These are phyloP conservation scores for Umbelopsis sp. DNA, from an alignment of 192 early-diverging fungal genomes.

Conservation along the genomic window DNA sequence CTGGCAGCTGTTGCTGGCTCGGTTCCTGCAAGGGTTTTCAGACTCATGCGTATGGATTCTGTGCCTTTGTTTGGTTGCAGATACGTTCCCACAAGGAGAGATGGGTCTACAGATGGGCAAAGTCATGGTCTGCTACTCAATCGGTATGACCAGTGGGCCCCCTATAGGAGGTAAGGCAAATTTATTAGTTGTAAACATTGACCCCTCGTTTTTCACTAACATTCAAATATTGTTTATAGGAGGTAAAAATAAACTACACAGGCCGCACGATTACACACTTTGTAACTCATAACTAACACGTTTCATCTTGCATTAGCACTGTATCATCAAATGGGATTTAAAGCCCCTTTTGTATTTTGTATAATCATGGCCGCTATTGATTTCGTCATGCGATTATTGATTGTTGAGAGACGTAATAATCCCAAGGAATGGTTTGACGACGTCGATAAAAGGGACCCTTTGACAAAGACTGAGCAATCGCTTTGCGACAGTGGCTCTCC, in stretches of 20 bases:
- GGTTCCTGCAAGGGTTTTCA: constrained; percentile 26
- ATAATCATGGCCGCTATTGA: constrained; percentile 43
- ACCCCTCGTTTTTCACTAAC: neutral
- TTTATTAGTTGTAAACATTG: neutral
- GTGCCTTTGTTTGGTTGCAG: constrained; percentile 40
- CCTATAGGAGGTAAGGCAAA: constrained; percentile 40
- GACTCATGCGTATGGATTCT: constrained; percentile 37
- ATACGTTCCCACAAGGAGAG: constrained; percentile 43
- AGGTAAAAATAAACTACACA: too few species aligned
- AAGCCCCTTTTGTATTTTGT: constrained; percentile 49
- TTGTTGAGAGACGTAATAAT: constrained; percentile 42
- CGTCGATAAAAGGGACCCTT: neutral
- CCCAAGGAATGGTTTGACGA: constrained; percentile 40
- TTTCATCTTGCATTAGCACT: constrained; percentile 27
- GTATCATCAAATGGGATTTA: constrained; percentile 40
- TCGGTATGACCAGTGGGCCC: constrained; percentile 48
- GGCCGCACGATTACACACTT: too few species aligned
- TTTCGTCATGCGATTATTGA: constrained; percentile 40
- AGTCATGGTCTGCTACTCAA: constrained; percentile 43
- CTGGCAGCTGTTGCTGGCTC: constrained; percentile 27
- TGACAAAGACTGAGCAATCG: constrained; percentile 23
- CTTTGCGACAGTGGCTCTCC: neutral
- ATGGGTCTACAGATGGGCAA: constrained; percentile 51
- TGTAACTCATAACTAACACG: neutral
- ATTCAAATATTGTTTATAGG: constrained; percentile 18